These are phyloP conservation scores for Paecilomyces formosus DNA, from an alignment of 2,329 filamentous ascomycete species.

Conservation along the genomic window DNA sequence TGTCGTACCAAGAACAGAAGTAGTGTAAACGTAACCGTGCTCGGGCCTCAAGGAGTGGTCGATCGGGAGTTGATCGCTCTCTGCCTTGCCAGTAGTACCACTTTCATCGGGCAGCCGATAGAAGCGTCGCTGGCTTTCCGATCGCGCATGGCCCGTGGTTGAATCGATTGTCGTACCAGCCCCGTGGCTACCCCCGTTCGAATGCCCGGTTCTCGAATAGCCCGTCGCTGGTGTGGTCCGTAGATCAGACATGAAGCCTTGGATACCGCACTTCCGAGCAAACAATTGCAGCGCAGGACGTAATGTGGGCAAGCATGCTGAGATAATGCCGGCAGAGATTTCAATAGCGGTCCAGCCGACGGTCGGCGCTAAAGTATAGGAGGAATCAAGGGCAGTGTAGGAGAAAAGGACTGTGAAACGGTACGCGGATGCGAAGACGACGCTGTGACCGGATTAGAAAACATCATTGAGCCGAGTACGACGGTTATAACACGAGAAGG, in stretches of 20 bases:
- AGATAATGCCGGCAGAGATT: constrained; percentile 20
- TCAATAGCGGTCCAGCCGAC: constrained; percentile 22
- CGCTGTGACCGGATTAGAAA: constrained; percentile 7
- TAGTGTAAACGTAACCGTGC: constrained; percentile 11
- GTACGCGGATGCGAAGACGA: constrained; percentile 20
- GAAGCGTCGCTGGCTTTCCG: constrained; percentile 11
- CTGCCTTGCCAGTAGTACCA: constrained; percentile 1
- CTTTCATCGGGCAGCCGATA: constrained; percentile 11
- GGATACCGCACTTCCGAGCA: constrained; percentile 12
- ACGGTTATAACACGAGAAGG: neutral
- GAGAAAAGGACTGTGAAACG: constrained; percentile 19
- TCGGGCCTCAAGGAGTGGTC: constrained; percentile 11
- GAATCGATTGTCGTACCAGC: neutral
- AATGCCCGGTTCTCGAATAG: constrained; percentile 3
- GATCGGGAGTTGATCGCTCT: constrained; percentile 1
- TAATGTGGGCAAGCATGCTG: constrained; percentile 19
- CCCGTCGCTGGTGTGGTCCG: constrained; percentile 6
- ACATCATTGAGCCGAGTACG: neutral
- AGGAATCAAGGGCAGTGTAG: constrained; percentile 14
- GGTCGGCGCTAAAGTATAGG: constrained; percentile 20
- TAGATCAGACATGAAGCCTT: constrained; percentile 6
- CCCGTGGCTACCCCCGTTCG: neutral
- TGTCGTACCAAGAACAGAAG: constrained; percentile 8
- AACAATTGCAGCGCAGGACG: constrained; percentile 15
- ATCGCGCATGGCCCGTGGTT: neutral